Evolutionary conservation across 192 early-diverging fungal species (phyloP).

Genomic region (Backusella westeae): DNA sequence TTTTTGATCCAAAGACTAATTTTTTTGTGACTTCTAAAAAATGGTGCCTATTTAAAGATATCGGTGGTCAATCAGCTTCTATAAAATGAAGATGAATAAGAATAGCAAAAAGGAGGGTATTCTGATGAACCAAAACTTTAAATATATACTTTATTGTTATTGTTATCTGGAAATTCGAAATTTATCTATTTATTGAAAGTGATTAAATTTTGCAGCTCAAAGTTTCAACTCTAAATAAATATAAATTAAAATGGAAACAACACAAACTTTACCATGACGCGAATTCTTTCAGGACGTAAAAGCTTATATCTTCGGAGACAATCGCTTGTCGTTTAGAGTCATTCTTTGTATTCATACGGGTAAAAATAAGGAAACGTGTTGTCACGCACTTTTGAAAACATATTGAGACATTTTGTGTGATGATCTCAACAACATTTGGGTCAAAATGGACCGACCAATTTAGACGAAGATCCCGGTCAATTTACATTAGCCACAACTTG

Average conservation of each 20-base stretch:
- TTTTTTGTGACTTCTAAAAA: too few relatives aligned
- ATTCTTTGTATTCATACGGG: background rate
- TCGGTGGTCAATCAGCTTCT: background rate
- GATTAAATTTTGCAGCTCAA: background rate
- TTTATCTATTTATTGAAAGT: conserved; percentile 1
- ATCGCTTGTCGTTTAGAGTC: background rate
- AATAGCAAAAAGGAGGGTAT: background rate
- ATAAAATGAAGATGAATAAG: background rate
- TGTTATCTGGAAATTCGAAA: background rate
- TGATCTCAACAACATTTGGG: background rate
- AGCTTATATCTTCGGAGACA: background rate
- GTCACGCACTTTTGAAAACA: background rate
- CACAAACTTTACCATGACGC: background rate
- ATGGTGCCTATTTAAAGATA: too few relatives aligned
- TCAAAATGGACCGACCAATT: background rate
- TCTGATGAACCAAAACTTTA: background rate
- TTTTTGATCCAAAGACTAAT: too few relatives aligned
- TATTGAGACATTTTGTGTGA: background rate
- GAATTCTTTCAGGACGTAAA: background rate
- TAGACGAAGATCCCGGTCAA: background rate
- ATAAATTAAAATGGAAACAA: background rate
- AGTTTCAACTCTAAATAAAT: conserved; percentile 6
- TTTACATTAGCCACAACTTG: background rate
- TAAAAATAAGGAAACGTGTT: background rate
- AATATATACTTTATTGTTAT: background rate